Evolutionary conservation across 306 rosid genomes (phyloP), one percentile per base, ranked within the genome.

Genomic region (Glycine latifolia): DNA sequence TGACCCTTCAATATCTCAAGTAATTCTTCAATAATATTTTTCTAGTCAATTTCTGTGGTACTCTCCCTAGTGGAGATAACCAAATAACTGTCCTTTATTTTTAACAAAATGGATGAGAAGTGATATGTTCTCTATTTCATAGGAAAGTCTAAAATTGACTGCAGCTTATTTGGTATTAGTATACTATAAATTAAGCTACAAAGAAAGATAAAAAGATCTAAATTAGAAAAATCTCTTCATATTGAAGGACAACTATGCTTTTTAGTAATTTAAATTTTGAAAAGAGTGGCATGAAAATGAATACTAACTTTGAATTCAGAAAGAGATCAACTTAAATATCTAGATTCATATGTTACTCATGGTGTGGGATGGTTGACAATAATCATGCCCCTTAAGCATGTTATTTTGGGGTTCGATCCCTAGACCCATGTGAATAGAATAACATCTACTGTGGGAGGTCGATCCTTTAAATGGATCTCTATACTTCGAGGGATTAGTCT

Each of bases 1-100:
- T 94, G 98, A 96, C 97, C 54, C 99, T 96, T 78, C 98, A 93
- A 82, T 95, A 95, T 86, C 97, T 95, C 87, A 95, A 91, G 99
- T 95, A 87, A 89, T 89, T 72, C 61, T 43, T 39, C 0, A 39
- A 39, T 62, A 49, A 14, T 33, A 61, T 63, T 41, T 78, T 78
- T 52, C 13, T 69, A 55, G 56, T 69, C 48, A 73, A 9, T 77
- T 56, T 79, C 0, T 67, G 50, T 12, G 33, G 6, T 73, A 54
- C 71, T 10, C 8, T 81, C 59, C 70, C 26, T 54, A 35, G 2
- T 76, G 76, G 47, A 35, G 10, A 53, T 11, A 49, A 76, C 59
- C 43, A 46, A 14, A 31, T 59, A 68, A 43, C 48, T 35, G 47
- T 53, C 59, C 44, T 31, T 71, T 2, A 35, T 41, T 37, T 26